Base-by-base conservation (phyloP, 1,284 basidiomycete species). In the Papiliotrema terrestris region DNA sequence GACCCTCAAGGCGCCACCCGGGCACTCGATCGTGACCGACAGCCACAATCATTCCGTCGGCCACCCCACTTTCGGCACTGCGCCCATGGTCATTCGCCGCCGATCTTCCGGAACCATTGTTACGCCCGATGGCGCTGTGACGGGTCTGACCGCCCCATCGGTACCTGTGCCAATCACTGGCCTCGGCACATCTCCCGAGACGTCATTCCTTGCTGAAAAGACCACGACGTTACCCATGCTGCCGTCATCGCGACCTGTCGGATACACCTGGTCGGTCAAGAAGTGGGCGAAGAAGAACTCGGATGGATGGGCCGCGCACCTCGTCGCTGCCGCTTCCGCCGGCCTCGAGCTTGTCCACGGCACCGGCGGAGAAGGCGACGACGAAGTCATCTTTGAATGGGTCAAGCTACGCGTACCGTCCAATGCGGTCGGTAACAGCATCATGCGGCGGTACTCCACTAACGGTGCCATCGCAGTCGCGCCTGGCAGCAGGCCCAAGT, bases 181-280 rank as follows among this genome's bases (percentile, higher is more conserved):
- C 17, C 32, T 45, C 22, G 20, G 52, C 11, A 46, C 23, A 22
- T 37, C 32, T 3, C 19, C 29, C 19, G 17, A n/a, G 36, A 15
- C 11, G 35, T 38, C 20, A 20, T 14, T 44, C 14, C 11, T 20
- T 13, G 11, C n/a, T 25, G 43, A 45, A 25, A 13, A 25, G 3
- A 11, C 6, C 45, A 49, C 57, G 35, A 55, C 51, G 15, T 38
- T 61, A 14, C 59, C 60, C 15, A 57, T 65, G 36, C 23, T 59
- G 19, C 64, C 66, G 3, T 67, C 66, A 0, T 53, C 54, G n/a
- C 66, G 75, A 38, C 72, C 75, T 8, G 56, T 74, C 6, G 73
- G 71, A 65, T 93, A 94, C 65, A 83, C 88, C 3, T 95, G 91
- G 89, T 81, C 88, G 4, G 84, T 92, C 19, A 80, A 85, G 52